Evolutionary conservation across 768 basidiomycete genomes (phyloP), one percentile per base, ranked within the genome.

Genomic region (Artomyces pyxidatus): DNA sequence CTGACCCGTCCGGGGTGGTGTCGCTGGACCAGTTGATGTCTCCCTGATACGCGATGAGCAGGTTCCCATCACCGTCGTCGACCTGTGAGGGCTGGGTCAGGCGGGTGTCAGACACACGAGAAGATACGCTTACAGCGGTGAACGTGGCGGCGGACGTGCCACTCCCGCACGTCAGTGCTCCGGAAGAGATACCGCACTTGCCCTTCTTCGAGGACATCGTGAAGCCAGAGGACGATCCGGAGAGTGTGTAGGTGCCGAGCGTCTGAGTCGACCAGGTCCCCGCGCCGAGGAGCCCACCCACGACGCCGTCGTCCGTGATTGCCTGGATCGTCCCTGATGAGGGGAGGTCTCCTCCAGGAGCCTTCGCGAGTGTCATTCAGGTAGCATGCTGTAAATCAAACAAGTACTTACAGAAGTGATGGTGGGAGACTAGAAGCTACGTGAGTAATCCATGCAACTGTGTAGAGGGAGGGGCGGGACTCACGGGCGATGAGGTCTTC

Each of bases 221-320:
- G 65, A 81, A 80, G 56, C 73, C 71, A 7, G 68, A 67, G 21
- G 69, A 56, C 16, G 70, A 65, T 27, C 78, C 76, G 7, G 73
- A 69, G 25, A 77, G 51, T 1, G 74, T 74, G 57, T 72, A 76
- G 2, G 79, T 80, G 11, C 78, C 80, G 28, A 74, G 66, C 7
- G 78, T 80, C 60, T 81, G 80, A 9, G 74, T 76, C 7, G 77
- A 78, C 78, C 78, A 81, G 11, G 77, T 81, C 17, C 78, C 81
- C 7, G 57, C 58, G 2, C 75, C 70, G 35, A 83, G 68, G 21
- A 83, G 71, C 12, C 78, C 80, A 7, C 80, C 80, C 11, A 69
- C 57, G 6, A 65, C 61, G 22, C 71, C 67, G 23, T 44, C 49
- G 16, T 64, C 66, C 23, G 55, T 63, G 67, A 48, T 53, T 6